phyloP scores from a whole-genome alignment of 1,139 yeast species.

The Debaryomyces sp. region DNA sequence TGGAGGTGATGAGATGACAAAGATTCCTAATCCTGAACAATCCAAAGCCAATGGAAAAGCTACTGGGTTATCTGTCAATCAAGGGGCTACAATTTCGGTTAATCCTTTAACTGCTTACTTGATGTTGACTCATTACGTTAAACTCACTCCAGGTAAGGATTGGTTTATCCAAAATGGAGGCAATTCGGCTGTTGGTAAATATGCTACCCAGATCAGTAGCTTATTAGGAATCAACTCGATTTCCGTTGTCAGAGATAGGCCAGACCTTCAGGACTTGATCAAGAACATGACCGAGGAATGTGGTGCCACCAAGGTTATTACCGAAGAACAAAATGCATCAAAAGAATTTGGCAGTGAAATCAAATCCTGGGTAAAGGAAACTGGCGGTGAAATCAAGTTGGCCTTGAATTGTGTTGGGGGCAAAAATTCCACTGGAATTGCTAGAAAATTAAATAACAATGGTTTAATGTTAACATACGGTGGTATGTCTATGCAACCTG shows the following conservation, averaged over 20 bases:
- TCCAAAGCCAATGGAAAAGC: conserved; percentile 37
- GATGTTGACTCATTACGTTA: conserved; percentile 73
- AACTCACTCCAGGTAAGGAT: conserved; percentile 66
- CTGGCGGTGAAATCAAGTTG: conserved; percentile 60
- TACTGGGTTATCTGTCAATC: conserved; percentile 49
- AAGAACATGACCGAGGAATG: conserved; percentile 52
- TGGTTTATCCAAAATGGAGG: conserved; percentile 98
- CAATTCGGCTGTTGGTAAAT: conserved; percentile 93
- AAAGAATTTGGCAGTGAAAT: conserved; percentile 63
- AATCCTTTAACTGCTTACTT: conserved; percentile 93
- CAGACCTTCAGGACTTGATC: conserved; percentile 65
- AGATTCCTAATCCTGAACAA: conserved; percentile 49
- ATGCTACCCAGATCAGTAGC: conserved; percentile 85
- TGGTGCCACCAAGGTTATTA: conserved; percentile 90
- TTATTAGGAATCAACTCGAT: conserved; percentile 80
- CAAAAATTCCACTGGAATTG: conserved; percentile 73
- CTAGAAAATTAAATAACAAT: conserved; percentile 70
- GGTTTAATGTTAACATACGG: conserved; percentile 90
- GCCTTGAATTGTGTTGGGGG: conserved; percentile 97
- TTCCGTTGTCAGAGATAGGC: conserved; percentile 85
- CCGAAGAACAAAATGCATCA: conserved; percentile 80
- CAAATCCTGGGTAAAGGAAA: conserved; percentile 63
- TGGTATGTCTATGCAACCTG: conserved; percentile 97
- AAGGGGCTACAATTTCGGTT: conserved; percentile 88
- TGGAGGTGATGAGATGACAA: conserved; percentile 51